Conservation (phyloP, 768 basidiomycete genomes). For the Favolaschia claudopus region DNA sequence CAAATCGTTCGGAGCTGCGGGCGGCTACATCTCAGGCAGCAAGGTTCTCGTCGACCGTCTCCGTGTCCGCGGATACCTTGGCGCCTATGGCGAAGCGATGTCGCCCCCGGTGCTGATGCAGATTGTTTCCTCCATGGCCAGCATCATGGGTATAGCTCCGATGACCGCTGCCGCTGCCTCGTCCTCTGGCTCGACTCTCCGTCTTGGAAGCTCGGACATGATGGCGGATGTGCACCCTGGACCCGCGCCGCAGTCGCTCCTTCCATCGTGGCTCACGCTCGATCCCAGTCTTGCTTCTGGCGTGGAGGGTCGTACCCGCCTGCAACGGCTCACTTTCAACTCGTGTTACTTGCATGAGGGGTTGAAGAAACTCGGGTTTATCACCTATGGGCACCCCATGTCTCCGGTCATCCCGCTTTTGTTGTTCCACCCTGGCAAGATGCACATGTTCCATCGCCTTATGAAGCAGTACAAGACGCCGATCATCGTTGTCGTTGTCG, state of each 20-base stretch:
- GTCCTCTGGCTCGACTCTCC: slow-evolving; percentile 39
- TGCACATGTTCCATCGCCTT: slow-evolving; percentile 89
- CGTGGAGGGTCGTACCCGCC: slow-evolving; percentile 79
- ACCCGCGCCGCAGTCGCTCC: slow-evolving; percentile 64
- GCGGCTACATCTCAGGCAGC: slow-evolving; percentile 91
- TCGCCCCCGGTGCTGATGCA: slow-evolving; percentile 91
- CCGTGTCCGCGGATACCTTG: slow-evolving; percentile 81
- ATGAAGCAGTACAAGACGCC: slow-evolving; percentile 85
- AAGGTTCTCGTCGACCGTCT: slow-evolving; percentile 84
- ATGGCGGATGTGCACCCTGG: slow-evolving; percentile 66
- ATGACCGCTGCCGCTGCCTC: slow-evolving; percentile 43
- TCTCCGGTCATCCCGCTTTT: slow-evolving; percentile 95
- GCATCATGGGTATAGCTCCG: slow-evolving; percentile 88
- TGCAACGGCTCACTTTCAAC: slow-evolving; percentile 94
- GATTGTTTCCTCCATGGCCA: slow-evolving; percentile 90
- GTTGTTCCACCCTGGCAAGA: slow-evolving; percentile 93
- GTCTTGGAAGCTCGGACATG: slow-evolving; percentile 34
- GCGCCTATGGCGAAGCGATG: slow-evolving; percentile 90
- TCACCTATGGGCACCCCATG: slow-evolving; percentile 90
- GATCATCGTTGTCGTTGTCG: slow-evolving; percentile 89
- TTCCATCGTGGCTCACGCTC: slow-evolving; percentile 84
- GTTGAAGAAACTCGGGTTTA: slow-evolving; percentile 92
- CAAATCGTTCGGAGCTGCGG: slow-evolving; percentile 91
- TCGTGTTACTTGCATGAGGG: slow-evolving; percentile 89
- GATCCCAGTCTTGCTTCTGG: slow-evolving; percentile 80